phyloP scores from a whole-genome alignment of 139 green algal genomes.

The Haematococcus sp. region DNA sequence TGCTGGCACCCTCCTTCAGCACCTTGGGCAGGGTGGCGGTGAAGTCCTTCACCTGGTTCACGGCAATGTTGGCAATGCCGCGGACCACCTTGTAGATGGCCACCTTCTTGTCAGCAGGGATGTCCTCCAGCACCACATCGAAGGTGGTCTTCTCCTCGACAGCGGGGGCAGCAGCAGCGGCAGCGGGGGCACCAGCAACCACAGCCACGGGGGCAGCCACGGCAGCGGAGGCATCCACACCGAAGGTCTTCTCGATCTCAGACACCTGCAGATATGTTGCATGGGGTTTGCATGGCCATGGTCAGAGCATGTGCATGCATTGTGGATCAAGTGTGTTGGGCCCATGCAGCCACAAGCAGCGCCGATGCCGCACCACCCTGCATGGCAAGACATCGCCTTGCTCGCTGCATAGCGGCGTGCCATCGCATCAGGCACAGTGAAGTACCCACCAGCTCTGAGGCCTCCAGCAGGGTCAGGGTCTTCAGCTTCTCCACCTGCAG shows the following conservation, averaged over 20 bases:
- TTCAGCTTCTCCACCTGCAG: constrained; percentile 63
- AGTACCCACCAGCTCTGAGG: constrained; percentile 53
- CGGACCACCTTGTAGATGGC: constrained; percentile 50
- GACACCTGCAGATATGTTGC: background rate
- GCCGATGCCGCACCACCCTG: background rate
- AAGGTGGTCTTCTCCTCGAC: constrained; percentile 71
- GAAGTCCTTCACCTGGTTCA: constrained; percentile 53
- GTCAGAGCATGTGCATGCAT: too few relatives aligned
- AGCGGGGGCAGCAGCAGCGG: constrained; percentile 40
- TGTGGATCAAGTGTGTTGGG: background rate
- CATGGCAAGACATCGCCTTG: too few relatives aligned
- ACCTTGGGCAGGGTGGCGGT: constrained; percentile 46
- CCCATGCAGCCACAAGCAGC: background rate
- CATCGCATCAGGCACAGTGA: background rate
- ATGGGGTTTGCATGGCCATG: background rate
- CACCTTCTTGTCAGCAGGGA: constrained; percentile 64
- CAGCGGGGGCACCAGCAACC: constrained; percentile 16
- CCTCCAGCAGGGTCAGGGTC: constrained; percentile 65
- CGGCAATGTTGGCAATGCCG: constrained; percentile 43
- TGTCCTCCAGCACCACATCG: constrained; percentile 56
- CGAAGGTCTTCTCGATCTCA: constrained; percentile 67
- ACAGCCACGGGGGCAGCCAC: constrained; percentile 42
- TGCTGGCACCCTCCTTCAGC: constrained; percentile 41
- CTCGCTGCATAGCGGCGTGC: background rate
- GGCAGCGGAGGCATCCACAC: constrained; percentile 49